A percentile compares a stretch with the other conserved stretches of the same genome.
Evolutionary conservation across 495 filamentous ascomycete species (phyloP).

Genomic region (Aspergillus kassunensis): DNA sequence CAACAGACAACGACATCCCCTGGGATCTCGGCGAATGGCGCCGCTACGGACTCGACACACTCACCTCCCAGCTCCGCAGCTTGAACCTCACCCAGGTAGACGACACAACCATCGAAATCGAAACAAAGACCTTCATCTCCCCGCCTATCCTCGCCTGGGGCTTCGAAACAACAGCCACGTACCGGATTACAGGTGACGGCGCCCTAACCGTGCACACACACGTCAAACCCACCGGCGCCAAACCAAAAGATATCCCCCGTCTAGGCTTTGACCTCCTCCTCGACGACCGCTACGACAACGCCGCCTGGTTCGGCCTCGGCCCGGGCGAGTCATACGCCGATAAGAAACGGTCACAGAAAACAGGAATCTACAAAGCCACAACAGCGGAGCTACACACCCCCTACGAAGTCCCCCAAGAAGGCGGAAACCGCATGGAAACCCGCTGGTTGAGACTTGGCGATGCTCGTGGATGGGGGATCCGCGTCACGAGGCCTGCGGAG

Average conservation of each 20-base stretch:
- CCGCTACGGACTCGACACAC: constrained; percentile 19
- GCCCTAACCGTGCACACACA: constrained; percentile 30
- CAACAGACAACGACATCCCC: constrained; percentile 63
- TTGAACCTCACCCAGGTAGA: not conserved
- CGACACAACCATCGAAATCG: constrained; percentile 1
- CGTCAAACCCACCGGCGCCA: constrained; percentile 39
- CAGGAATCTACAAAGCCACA: constrained; percentile 44
- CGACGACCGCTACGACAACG: constrained; percentile 30
- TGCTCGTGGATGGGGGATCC: constrained; percentile 29
- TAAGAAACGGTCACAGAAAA: constrained; percentile 52
- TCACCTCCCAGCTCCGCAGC: constrained; percentile 3
- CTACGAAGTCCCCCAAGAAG: constrained; percentile 64
- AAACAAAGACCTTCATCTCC: constrained; percentile 46
- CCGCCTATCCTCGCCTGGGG: constrained; percentile 58
- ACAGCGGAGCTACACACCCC: constrained; percentile 48
- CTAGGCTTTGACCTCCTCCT: constrained; percentile 51
- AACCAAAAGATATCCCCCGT: constrained; percentile 53
- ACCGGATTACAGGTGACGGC: constrained; percentile 44
- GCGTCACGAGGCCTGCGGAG: constrained; percentile 18
- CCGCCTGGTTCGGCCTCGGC: constrained; percentile 57
- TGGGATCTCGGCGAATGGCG: constrained; percentile 36
- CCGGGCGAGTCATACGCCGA: constrained; percentile 62
- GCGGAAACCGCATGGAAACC: constrained; percentile 57
- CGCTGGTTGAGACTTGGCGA: constrained; percentile 51
- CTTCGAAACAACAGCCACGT: constrained; percentile 42